Evolutionary conservation across 2,329 filamentous ascomycete genomes (phyloP).

Genomic region (Truncatella angustata): DNA sequence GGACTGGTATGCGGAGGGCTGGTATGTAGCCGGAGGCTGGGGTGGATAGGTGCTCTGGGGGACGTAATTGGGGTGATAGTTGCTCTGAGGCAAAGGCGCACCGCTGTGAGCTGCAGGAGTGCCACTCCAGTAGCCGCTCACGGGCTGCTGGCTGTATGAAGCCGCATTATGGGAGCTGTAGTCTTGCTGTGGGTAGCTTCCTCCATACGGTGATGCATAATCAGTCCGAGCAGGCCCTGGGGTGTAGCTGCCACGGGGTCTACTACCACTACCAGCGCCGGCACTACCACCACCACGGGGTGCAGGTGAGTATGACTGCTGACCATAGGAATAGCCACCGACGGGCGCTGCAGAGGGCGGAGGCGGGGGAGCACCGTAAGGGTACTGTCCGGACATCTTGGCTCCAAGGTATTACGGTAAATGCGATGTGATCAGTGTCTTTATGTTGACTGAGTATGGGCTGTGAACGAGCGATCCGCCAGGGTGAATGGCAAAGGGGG

Average conservation of each 20-base stretch:
- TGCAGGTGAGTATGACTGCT: conserved; percentile 41
- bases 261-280: conserved; percentile 18
- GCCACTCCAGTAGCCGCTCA: conserved; percentile 29
- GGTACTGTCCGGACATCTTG: conserved; percentile 27
- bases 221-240: conserved; percentile 21
- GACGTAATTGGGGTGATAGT: conserved; percentile 60
- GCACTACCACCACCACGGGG: conserved; percentile 23
- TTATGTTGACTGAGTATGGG: neutral
- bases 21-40: conserved; percentile 36
- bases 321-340: conserved; percentile 27
- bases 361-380: conserved; percentile 27
- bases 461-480: no score
- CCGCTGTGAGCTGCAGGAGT: conserved; percentile 23
- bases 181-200: conserved; percentile 27
- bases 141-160: conserved; percentile 24
- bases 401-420: neutral
- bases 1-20: conserved; percentile 32
- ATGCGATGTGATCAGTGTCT: neutral
- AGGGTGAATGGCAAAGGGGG: no score
- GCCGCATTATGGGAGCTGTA: conserved; percentile 17
- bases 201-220: conserved; percentile 21
- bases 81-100: conserved; percentile 35
- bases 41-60: conserved; percentile 48
- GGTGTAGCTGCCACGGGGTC: conserved; percentile 23
- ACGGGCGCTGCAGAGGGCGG: conserved; percentile 24